These are phyloP conservation scores for Arthrobotrys musiformis DNA, from an alignment of 2,329 filamentous ascomycete species.

Conservation along the genomic window DNA sequence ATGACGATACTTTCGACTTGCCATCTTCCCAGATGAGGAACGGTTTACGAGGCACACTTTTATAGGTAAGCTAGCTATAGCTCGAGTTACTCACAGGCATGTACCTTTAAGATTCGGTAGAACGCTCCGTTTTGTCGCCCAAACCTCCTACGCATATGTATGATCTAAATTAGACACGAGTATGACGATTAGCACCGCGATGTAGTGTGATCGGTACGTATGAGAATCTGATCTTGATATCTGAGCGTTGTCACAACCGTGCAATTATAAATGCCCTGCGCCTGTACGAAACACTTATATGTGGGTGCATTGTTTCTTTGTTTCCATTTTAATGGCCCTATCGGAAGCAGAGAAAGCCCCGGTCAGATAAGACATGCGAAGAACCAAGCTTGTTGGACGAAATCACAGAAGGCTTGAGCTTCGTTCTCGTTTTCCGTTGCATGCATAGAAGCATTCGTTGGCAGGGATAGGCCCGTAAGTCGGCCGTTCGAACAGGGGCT, in stretches of 20 bases:
- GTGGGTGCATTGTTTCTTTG: constrained; percentile 43
- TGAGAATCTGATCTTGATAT: constrained; percentile 50
- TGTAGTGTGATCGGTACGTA: constrained; percentile 27
- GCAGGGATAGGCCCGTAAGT: constrained; percentile 45
- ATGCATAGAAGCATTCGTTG: constrained; percentile 50
- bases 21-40: constrained; percentile 43
- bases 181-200: constrained; percentile 21
- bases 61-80: constrained; percentile 37
- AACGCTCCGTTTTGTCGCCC: constrained; percentile 12
- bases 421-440: constrained; percentile 50
- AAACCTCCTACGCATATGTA: constrained; percentile 24
- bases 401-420: constrained; percentile 39
- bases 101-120: constrained; percentile 19
- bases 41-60: constrained; percentile 45
- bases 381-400: constrained; percentile 39
- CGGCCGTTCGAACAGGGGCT: constrained; percentile 45
- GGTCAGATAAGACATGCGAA: constrained; percentile 49
- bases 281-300: constrained; percentile 48
- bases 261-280: constrained; percentile 48
- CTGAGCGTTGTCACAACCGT: constrained; percentile 46
- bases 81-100: constrained; percentile 11
- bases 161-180: constrained; percentile 51
- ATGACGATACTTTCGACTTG: constrained; percentile 27
- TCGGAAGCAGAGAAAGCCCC: constrained; percentile 34
- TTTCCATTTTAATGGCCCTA: constrained; percentile 54